phyloP scores from a whole-genome alignment of 2,329 filamentous ascomycete species.

The Immersiporthe knoxdaviesiana region DNA sequence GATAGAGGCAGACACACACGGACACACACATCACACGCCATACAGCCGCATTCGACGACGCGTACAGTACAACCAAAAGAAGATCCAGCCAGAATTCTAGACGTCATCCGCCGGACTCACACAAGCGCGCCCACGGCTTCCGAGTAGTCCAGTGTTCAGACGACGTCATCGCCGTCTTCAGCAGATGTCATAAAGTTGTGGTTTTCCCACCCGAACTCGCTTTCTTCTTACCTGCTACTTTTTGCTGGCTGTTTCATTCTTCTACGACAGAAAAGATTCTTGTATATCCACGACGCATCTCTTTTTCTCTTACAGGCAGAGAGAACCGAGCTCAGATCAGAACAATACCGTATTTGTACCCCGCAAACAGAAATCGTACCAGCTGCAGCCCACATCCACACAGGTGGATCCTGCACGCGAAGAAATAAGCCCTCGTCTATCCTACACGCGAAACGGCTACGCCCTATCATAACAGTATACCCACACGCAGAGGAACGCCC shows the following conservation, averaged over 20 bases:
- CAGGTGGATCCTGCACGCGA: slow-evolving; percentile 17
- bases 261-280: not conserved
- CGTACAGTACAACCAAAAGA: not conserved
- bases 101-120: slow-evolving; percentile 3
- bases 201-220: not conserved
- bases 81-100: not conserved
- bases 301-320: not conserved
- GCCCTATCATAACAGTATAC: not conserved
- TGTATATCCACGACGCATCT: not conserved
- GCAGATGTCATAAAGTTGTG: slow-evolving; percentile 1
- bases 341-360: not conserved
- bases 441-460: too few species aligned
- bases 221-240: too few species aligned
- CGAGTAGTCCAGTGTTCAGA: slow-evolving; percentile 4
- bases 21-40: too few species aligned
- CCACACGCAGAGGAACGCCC: not conserved
- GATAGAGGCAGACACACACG: too few species aligned
- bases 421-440: too few species aligned
- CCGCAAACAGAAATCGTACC: not conserved
- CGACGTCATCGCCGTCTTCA: slow-evolving; percentile 20
- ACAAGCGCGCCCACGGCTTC: slow-evolving; percentile 1
- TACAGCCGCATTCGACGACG: not conserved
- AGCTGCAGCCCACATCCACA: not conserved
- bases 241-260: not conserved
- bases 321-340: not conserved